Evolutionary conservation across 495 filamentous ascomycete genomes (phyloP).

Genomic region (Oidiodendron maius): DNA sequence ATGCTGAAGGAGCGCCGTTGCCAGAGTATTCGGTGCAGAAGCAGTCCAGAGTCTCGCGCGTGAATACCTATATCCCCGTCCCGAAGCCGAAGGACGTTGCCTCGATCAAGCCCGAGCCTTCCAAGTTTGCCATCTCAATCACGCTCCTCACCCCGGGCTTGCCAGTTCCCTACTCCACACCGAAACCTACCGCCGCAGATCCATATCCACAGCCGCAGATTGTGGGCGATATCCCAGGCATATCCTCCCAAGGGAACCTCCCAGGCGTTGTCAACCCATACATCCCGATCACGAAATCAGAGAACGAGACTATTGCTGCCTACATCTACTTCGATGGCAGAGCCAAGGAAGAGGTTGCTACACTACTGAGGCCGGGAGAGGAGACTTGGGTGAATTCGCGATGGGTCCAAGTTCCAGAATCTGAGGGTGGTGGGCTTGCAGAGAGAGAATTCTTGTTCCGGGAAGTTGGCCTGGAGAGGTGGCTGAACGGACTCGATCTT

Average conservation of each 20-base stretch:
- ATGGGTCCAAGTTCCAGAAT: slow-evolving; percentile 90
- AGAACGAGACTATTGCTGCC: slow-evolving; percentile 93
- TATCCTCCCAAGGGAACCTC: slow-evolving; percentile 15
- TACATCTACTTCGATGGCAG: slow-evolving; percentile 99
- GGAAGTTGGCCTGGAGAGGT: slow-evolving; percentile 91
- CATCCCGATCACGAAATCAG: slow-evolving; percentile 76
- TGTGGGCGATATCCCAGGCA: slow-evolving; percentile 45
- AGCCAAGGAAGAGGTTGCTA: slow-evolving; percentile 94
- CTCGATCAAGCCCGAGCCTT: slow-evolving; percentile 74
- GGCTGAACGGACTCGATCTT: slow-evolving; percentile 91
- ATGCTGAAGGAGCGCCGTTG: slow-evolving; percentile 82
- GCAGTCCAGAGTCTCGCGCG: slow-evolving; percentile 81
- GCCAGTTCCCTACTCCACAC: slow-evolving; percentile 82
- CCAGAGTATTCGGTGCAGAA: slow-evolving; percentile 92
- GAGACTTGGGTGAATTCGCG: slow-evolving; percentile 99
- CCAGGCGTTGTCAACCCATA: slow-evolving; percentile 71
- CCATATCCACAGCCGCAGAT: slow-evolving; percentile 72
- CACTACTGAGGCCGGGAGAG: slow-evolving; percentile 83
- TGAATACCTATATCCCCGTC: slow-evolving; percentile 95
- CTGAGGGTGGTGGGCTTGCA: slow-evolving; percentile 87
- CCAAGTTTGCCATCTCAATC: slow-evolving; percentile 94
- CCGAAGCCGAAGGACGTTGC: slow-evolving; percentile 74
- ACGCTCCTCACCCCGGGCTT: slow-evolving; percentile 86
- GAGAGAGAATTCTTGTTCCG: slow-evolving; percentile 97
- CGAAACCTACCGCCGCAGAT: slow-evolving; percentile 64